A percentile compares a stretch with the other conserved stretches of the same genome.
These are phyloP conservation scores for Bisporella sp. DNA, from an alignment of 2,329 filamentous ascomycete genomes.

Conservation along the genomic window DNA sequence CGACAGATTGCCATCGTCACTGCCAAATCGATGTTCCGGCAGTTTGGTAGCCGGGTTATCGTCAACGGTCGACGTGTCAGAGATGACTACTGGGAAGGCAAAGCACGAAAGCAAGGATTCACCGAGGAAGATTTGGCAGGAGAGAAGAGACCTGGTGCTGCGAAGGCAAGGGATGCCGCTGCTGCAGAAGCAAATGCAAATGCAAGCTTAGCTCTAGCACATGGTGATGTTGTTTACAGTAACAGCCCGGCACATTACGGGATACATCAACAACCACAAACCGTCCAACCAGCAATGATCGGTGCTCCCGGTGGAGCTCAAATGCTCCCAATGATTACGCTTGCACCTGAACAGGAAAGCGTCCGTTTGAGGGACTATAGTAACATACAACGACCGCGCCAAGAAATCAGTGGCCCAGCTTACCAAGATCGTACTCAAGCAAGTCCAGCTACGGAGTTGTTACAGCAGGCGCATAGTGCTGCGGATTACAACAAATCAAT, in stretches of 20 bases:
- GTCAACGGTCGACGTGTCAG: conserved; percentile 83
- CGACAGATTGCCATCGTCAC: conserved; percentile 98
- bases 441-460: conserved; percentile 68
- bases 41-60: conserved; percentile 93
- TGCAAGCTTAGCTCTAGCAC: conserved; percentile 50
- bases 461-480: conserved; percentile 80
- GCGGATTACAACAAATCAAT: conserved; percentile 86
- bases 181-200: conserved; percentile 49
- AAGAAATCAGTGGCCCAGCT: conserved; percentile 79
- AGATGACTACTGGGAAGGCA: conserved; percentile 98
- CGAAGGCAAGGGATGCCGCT: conserved; percentile 78
- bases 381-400: conserved; percentile 75
- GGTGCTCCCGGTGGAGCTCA: conserved; percentile 57
- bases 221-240: conserved; percentile 84
- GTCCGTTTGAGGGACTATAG: conserved; percentile 75
- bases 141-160: conserved; percentile 88
- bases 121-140: conserved; percentile 94
- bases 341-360: conserved; percentile 71
- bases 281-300: conserved; percentile 67
- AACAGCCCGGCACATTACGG: conserved; percentile 62
- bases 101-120: conserved; percentile 94
- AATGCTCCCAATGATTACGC: conserved; percentile 78
- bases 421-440: conserved; percentile 84
- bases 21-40: conserved; percentile 95
- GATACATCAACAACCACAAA: conserved; percentile 55